Conservation (phyloP, 305 asterid species). For the Ajuga reptans region DNA sequence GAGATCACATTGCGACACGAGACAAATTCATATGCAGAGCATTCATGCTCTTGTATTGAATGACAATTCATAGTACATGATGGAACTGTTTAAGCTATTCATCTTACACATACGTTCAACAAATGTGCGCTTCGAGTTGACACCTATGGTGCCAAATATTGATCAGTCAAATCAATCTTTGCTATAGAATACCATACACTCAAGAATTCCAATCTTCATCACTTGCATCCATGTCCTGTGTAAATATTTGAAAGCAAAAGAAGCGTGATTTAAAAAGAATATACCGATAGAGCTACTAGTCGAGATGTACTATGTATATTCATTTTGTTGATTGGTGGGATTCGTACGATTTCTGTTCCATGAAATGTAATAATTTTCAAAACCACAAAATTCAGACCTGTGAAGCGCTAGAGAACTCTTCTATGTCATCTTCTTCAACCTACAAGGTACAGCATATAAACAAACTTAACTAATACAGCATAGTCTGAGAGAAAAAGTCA, state of each 20-base stretch:
- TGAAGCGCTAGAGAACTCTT: slow-evolving; percentile 54
- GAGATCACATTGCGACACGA: neutral
- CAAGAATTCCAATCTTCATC: slow-evolving; percentile 61
- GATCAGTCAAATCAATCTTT: neutral
- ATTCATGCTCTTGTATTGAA: neutral
- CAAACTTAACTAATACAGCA: neutral
- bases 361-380: neutral
- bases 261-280: neutral
- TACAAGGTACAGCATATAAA: slow-evolving; percentile 23
- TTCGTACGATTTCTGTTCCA: neutral
- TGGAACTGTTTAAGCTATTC: neutral
- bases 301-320: neutral
- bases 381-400: slow-evolving; percentile 21
- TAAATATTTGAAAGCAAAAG: neutral
- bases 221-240: slow-evolving; percentile 49
- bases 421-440: slow-evolving; percentile 54
- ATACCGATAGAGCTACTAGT: neutral
- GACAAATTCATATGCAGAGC: neutral
- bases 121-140: neutral
- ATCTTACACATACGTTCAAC: neutral
- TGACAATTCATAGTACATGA: neutral
- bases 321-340: neutral
- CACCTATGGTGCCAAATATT: neutral
- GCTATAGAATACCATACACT: slow-evolving; percentile 1
- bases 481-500: neutral